Evolutionary conservation across 768 basidiomycete species (phyloP).

Genomic region (Hygrocybe punicea): DNA sequence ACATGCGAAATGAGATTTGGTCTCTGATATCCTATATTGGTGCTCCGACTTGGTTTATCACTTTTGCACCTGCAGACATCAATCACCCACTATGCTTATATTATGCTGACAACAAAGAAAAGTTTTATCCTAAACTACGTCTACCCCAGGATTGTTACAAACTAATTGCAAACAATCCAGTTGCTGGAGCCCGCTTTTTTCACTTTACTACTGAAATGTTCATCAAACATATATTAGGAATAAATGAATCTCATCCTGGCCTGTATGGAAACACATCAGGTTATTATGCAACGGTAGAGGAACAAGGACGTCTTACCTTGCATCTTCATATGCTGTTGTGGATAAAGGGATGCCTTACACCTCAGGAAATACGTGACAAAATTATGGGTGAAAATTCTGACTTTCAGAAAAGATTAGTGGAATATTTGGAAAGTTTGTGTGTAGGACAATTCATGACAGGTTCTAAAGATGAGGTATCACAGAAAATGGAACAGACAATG

Average conservation of each 20-base stretch:
- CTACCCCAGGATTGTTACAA: slow-evolving; percentile 16
- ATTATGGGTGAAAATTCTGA: too few species aligned
- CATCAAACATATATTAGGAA: slow-evolving; percentile 24
- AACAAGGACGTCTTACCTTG: slow-evolving; percentile 39
- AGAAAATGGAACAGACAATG: too few species aligned
- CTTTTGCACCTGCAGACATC: slow-evolving; percentile 30
- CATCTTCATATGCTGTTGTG: too few species aligned
- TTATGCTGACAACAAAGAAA: slow-evolving; percentile 19
- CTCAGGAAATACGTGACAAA: too few species aligned
- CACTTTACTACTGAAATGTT: slow-evolving; percentile 22
- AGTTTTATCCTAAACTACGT: slow-evolving; percentile 12
- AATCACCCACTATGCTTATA: slow-evolving; percentile 33
- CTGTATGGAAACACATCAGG: slow-evolving; percentile 28
- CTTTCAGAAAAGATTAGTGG: too few species aligned
- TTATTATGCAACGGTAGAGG: slow-evolving; percentile 35
- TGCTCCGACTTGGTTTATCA: slow-evolving; percentile 28
- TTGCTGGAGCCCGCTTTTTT: slow-evolving; percentile 29
- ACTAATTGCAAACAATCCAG: slow-evolving; percentile 26
- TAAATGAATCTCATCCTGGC: slow-evolving; percentile 13
- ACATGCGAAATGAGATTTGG: slow-evolving; percentile 26
- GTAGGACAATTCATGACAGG: too few species aligned
- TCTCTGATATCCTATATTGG: slow-evolving; percentile 16
- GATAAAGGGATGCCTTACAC: too few species aligned
- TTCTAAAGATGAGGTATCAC: too few species aligned
- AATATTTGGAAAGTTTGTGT: too few species aligned